phyloP scores from a whole-genome alignment of 495 filamentous ascomycete genomes.

The Penicillium atrosanguineum region DNA sequence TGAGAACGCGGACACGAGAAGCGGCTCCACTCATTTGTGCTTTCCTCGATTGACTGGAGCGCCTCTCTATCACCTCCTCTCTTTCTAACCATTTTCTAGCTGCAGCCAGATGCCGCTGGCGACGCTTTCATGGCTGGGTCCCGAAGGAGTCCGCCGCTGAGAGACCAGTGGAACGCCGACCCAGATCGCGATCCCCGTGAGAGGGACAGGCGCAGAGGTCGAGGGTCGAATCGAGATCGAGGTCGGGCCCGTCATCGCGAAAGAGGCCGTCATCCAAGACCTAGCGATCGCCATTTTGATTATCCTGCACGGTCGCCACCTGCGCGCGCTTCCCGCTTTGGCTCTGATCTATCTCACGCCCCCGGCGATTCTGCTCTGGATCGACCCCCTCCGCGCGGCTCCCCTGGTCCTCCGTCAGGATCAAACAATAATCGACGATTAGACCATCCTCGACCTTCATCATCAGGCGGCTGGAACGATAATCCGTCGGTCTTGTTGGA shows the following conservation, averaged over 20 bases:
- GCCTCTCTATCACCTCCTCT: constrained; percentile 7
- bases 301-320: constrained; percentile 37
- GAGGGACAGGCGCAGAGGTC: constrained; percentile 38
- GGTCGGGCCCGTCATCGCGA: constrained; percentile 36
- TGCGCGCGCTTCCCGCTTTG: constrained; percentile 31
- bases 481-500: constrained; percentile 17
- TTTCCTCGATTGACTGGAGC: constrained; percentile 7
- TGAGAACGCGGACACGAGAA: constrained; percentile 30
- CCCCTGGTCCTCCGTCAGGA: constrained; percentile 25
- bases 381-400: constrained; percentile 31
- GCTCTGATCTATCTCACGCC: constrained; percentile 29
- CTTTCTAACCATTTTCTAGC: constrained; percentile 9
- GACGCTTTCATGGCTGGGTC: constrained; percentile 54
- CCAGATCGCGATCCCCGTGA: constrained; percentile 41
- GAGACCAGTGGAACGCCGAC: constrained; percentile 56
- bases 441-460: constrained; percentile 9
- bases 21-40: constrained; percentile 18
- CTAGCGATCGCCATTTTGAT: constrained; percentile 32
- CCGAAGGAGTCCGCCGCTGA: constrained; percentile 55
- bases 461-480: constrained; percentile 19
- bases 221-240: constrained; percentile 39
- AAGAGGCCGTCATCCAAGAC: constrained; percentile 29
- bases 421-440: constrained; percentile 15
- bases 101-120: constrained; percentile 42
- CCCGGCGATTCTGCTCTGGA: constrained; percentile 32